Conservation (phyloP, 1,139 yeast species). For the Taiozyma sp. region DNA sequence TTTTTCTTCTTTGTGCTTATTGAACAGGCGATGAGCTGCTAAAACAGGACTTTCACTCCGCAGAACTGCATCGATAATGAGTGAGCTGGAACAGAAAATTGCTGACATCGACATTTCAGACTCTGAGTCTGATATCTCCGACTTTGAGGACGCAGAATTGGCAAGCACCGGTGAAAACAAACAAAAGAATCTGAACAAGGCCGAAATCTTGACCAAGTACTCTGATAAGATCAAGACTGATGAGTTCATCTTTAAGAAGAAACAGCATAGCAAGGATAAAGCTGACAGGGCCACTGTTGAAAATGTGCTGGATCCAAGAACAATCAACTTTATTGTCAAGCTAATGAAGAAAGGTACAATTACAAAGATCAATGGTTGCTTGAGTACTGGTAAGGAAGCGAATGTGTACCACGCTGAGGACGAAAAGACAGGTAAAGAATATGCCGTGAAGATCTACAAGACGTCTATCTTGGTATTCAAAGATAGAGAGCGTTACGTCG, state of each 20-base stretch:
- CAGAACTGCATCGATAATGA: neutral
- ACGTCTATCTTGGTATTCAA: conserved; percentile 94
- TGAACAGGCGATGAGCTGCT: conserved; percentile 9
- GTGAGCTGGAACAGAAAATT: conserved; percentile 1
- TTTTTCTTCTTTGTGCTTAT: neutral
- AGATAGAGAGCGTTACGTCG: conserved; percentile 93
- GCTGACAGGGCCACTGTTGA: conserved; percentile 96
- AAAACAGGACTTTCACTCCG: neutral
- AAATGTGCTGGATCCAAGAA: conserved; percentile 93
- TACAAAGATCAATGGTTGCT: conserved; percentile 86
- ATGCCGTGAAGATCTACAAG: conserved; percentile 91
- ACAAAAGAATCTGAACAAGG: conserved; percentile 36
- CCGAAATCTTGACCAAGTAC: conserved; percentile 55
- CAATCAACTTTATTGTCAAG: conserved; percentile 76
- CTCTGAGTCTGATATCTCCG: conserved; percentile 7
- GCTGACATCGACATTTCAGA: conserved; percentile 12
- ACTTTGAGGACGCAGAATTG: conserved; percentile 17
- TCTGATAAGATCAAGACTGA: conserved; percentile 63
- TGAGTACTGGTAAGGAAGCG: conserved; percentile 97
- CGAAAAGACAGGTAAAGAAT: conserved; percentile 56
- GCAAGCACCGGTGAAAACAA: neutral
- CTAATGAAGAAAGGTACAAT: conserved; percentile 80
- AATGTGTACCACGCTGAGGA: conserved; percentile 93
- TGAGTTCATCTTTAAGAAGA: conserved; percentile 45
- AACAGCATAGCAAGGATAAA: conserved; percentile 64